Evolutionary conservation across 139 green algal species (phyloP).

Genomic region (Chlamydomonas applanata): DNA sequence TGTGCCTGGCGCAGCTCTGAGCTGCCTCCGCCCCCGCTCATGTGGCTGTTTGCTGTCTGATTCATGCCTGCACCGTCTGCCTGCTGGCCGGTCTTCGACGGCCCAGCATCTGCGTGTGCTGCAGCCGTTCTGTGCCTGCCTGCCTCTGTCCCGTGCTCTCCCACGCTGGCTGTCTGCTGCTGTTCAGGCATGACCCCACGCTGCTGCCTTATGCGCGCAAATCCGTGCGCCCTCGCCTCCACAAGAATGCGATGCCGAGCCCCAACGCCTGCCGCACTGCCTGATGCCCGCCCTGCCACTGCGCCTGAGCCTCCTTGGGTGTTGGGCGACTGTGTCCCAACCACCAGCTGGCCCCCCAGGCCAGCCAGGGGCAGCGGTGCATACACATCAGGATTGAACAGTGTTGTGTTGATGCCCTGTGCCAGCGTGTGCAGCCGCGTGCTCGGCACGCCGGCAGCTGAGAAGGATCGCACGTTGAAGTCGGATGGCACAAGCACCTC

Average conservation of each 20-base stretch:
- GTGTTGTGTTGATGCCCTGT: constrained; percentile 26
- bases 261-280: too few relatives aligned
- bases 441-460: background rate
- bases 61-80: background rate
- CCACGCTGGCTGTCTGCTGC: too few relatives aligned
- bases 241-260: too few relatives aligned
- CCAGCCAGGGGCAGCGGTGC: background rate
- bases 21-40: background rate
- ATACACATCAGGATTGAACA: constrained; percentile 4
- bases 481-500: constrained; percentile 19
- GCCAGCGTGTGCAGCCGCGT: constrained; percentile 13
- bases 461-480: constrained; percentile 15
- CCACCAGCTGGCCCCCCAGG: background rate
- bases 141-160: too few relatives aligned
- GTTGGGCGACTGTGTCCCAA: background rate
- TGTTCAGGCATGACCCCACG: too few relatives aligned
- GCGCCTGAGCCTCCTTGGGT: too few relatives aligned
- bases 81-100: too few relatives aligned
- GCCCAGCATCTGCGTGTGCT: too few relatives aligned
- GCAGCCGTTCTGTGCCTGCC: too few relatives aligned
- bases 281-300: too few relatives aligned
- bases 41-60: background rate
- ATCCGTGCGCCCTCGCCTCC: too few relatives aligned
- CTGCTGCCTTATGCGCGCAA: too few relatives aligned
- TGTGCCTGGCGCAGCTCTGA: background rate